Evolutionary conservation across 177 flowering plant genomes (phyloP).

Genomic region (Vitis hybrid): DNA sequence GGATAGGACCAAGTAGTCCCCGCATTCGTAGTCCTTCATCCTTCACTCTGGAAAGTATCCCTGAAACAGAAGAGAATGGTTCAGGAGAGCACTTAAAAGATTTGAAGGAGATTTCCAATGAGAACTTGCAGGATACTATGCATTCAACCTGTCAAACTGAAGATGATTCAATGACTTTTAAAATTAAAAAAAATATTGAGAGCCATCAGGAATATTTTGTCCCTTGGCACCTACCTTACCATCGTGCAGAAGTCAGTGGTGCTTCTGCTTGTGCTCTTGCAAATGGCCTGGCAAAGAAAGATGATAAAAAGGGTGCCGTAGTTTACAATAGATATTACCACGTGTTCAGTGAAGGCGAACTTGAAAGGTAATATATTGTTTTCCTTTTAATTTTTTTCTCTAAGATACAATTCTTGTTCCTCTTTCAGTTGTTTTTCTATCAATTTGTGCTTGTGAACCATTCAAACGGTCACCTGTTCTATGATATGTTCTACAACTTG

Average conservation of each 20-base stretch:
- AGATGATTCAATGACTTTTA: slow-evolving; percentile 17
- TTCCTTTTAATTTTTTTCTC: neutral
- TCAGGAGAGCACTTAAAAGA: slow-evolving; percentile 19
- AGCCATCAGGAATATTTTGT: slow-evolving; percentile 90
- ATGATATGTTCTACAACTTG: too few species aligned
- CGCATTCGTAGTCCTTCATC: slow-evolving; percentile 48
- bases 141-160: slow-evolving; percentile 15
- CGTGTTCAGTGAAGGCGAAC: slow-evolving; percentile 92
- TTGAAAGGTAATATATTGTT: slow-evolving; percentile 63
- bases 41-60: slow-evolving; percentile 58
- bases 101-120: slow-evolving; percentile 15
- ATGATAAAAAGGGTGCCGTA: slow-evolving; percentile 92
- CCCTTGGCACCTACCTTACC: slow-evolving; percentile 99
- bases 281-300: slow-evolving; percentile 81
- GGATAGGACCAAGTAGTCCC: slow-evolving; percentile 85
- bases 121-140: slow-evolving; percentile 11
- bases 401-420: neutral
- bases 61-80: slow-evolving; percentile 65
- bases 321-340: slow-evolving; percentile 96
- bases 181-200: slow-evolving; percentile 16
- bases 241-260: slow-evolving; percentile 92
- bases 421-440: neutral
- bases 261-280: slow-evolving; percentile 78
- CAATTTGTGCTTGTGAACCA: neutral
- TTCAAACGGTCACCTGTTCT: too few species aligned